Percentiles rank a stretch among this genome's conserved stretches.
Evolutionary conservation across 163 green algal genomes (phyloP).

Genomic region (Chlamydomonas reinhardtii): DNA sequence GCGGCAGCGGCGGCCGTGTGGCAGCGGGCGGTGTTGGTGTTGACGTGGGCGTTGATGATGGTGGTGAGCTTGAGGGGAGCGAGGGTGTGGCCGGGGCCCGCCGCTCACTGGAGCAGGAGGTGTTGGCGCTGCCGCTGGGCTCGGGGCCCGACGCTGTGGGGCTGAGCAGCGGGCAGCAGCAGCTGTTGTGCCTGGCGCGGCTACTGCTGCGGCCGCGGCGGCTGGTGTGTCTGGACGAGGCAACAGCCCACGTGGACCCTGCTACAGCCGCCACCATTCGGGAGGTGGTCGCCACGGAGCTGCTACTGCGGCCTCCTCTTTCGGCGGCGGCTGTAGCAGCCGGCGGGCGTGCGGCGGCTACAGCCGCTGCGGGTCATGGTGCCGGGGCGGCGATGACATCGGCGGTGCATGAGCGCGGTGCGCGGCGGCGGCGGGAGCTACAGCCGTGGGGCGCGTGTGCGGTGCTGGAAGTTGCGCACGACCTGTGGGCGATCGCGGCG

Average conservation of each 20-base stretch:
- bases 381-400: too few species aligned
- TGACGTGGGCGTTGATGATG: too few species aligned
- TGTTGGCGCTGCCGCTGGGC: constrained; percentile 51
- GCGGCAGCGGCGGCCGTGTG: too few species aligned
- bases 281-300: constrained; percentile 54
- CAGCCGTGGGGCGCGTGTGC: neutral
- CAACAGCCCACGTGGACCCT: constrained; percentile 72
- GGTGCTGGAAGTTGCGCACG: constrained; percentile 78
- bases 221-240: constrained; percentile 82
- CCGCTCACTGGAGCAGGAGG: neutral
- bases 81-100: too few species aligned
- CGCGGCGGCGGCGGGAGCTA: neutral
- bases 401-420: too few species aligned
- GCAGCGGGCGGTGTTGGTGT: too few species aligned
- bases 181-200: constrained; percentile 84
- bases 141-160: constrained; percentile 47
- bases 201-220: constrained; percentile 68
- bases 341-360: neutral
- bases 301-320: constrained; percentile 45
- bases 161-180: constrained; percentile 80
- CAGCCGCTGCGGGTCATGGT: neutral
- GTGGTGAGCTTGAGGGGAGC: too few species aligned
- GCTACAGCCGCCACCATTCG: constrained; percentile 73
- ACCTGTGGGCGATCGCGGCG: constrained; percentile 65
- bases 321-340: neutral